phyloP scores from a whole-genome alignment of 169 alveolate species.

The Cryptosporidium baileyi region DNA sequence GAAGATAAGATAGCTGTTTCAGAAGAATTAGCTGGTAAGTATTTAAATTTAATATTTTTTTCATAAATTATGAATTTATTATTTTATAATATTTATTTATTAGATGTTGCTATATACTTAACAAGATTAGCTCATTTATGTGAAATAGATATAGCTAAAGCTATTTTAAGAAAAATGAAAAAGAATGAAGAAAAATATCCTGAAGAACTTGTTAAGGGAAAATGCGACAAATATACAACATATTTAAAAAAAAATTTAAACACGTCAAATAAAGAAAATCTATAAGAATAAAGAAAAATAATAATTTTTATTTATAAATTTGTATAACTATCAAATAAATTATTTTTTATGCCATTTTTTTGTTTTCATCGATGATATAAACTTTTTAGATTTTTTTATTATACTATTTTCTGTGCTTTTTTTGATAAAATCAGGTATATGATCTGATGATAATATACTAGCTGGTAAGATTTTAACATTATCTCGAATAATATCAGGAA shows the following conservation, averaged over 20 bases:
- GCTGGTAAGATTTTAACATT: conserved; percentile 24
- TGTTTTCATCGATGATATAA: conserved; percentile 26
- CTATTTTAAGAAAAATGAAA: not conserved
- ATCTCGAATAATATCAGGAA: conserved; percentile 22
- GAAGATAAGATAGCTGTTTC: not conserved
- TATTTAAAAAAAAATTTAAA: too few relatives aligned
- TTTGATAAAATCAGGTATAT: conserved; percentile 22
- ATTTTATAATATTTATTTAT: not conserved
- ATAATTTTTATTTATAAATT: not conserved
- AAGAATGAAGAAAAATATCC: not conserved
- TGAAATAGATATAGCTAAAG: not conserved
- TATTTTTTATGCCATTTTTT: conserved; percentile 49
- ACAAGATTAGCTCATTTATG: not conserved
- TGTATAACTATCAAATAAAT: not conserved
- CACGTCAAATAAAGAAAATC: too few relatives aligned
- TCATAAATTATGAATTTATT: not conserved
- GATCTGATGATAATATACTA: not conserved
- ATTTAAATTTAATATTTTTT: not conserved
- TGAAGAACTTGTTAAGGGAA: not conserved
- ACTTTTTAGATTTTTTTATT: conserved; percentile 28
- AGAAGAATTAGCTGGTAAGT: not conserved
- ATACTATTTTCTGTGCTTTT: not conserved
- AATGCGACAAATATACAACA: too few relatives aligned
- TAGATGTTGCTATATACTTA: not conserved
- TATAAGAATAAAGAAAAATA: not conserved